Evolutionary conservation across 495 filamentous ascomycete genomes (phyloP).

Genomic region (Saxispiralis lemnorum): DNA sequence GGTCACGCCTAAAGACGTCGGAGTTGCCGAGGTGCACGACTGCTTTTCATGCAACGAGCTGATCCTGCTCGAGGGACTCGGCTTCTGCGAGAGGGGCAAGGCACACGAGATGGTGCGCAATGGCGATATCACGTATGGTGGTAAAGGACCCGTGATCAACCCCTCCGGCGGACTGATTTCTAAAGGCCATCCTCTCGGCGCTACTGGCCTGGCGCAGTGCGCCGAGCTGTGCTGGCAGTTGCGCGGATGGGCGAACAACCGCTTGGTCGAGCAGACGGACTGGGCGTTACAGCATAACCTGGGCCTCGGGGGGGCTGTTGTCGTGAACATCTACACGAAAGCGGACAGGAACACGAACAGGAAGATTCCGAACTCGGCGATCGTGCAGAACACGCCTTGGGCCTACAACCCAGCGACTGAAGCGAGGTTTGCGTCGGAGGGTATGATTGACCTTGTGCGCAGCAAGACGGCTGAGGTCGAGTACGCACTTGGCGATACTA

Average conservation of each 20-base stretch:
- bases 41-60: constrained; percentile 96
- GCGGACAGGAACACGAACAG: constrained; percentile 52
- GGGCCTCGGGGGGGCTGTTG: constrained; percentile 77
- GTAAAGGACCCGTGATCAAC: constrained; percentile 54
- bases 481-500: constrained; percentile 58
- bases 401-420: constrained; percentile 90
- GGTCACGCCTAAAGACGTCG: constrained; percentile 47
- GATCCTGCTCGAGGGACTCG: constrained; percentile 71
- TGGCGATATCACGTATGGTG: constrained; percentile 86
- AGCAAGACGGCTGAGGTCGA: constrained; percentile 49
- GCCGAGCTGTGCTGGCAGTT: constrained; percentile 93
- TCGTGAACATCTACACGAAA: constrained; percentile 80
- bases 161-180: constrained; percentile 87
- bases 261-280: constrained; percentile 46
- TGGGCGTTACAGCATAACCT: constrained; percentile 83
- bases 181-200: constrained; percentile 90
- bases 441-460: constrained; percentile 53
- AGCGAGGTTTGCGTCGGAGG: constrained; percentile 66
- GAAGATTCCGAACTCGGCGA: constrained; percentile 35
- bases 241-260: constrained; percentile 85
- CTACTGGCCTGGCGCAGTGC: constrained; percentile 84
- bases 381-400: constrained; percentile 45
- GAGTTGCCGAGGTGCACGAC: constrained; percentile 85
- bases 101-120: constrained; percentile 84
- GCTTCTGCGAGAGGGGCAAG: constrained; percentile 59